Evolutionary conservation across 192 early-diverging fungal genomes (phyloP), one percentile per base, ranked within the genome.

Genomic region (Anaeromyces robustus): DNA sequence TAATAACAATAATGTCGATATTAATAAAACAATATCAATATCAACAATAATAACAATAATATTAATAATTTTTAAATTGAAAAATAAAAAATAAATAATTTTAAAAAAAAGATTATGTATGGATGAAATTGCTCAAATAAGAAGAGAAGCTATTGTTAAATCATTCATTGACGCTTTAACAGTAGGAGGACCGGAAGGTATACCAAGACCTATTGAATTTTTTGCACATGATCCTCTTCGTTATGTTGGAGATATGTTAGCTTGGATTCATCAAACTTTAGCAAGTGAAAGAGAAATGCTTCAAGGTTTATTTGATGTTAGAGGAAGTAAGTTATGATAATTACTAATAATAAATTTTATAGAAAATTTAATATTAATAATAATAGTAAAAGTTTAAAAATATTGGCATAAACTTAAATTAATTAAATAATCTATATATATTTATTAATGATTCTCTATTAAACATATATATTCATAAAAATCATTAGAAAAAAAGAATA

Each of bases 161-260:
- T 84, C 89, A 28, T 96, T 95, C 82, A 87, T 93, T 30, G 89
- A 93, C 77, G 94, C 94, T 2, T 83, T 96, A 28, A 92, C 92
- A 4, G 85, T 89, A 79, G 95, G 94, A 28, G 93, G 93, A 7
- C 92, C 92, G 26, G 88, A 89, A 77, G 92, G 93, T 22, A 90
- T 91, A 34, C 93, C 95, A 12, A 85, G 94, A 52, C 96, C 97
- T 0, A 96, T 99, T 80, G 97, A 99, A 83, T 81, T 96, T 12
- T 95, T 97, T 83, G 95, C 96, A 0, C 94, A 92, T 77, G 97
- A 99, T 84, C 93, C 96, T 2, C 85, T 94, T 80, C 89, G 96
- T 34, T 99, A 97, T 82, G 90, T 95, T 39, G 96, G 96, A 29
- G 97, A 97, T 81, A 97, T 99, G 94, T 84, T 97, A 28, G 97